Percentiles rank a stretch among this genome's conserved stretches.
Evolutionary conservation across 768 basidiomycete species (phyloP).

Genomic region (Tylopilus intermedius): DNA sequence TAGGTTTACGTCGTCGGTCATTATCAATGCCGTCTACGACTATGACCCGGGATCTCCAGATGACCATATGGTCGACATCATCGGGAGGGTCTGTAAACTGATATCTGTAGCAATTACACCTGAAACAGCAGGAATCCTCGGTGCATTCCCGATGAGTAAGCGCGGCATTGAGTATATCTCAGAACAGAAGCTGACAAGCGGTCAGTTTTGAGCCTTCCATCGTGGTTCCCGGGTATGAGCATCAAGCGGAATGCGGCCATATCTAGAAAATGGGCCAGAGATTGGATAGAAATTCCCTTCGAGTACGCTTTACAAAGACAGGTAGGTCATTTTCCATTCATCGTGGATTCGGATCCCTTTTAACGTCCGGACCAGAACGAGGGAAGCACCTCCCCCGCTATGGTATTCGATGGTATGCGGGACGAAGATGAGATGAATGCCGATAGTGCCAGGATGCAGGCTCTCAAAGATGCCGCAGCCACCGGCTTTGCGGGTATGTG

Average conservation of each 20-base stretch:
- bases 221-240: conserved; percentile 18
- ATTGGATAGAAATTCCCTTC: conserved; percentile 25
- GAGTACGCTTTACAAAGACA: conserved; percentile 24
- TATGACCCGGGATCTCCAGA: conserved; percentile 15
- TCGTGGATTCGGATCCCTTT: neutral
- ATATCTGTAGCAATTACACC: neutral
- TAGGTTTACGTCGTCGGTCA: conserved; percentile 25
- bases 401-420: conserved; percentile 17
- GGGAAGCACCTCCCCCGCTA: conserved; percentile 9
- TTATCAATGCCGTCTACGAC: conserved; percentile 15
- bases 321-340: conserved; percentile 13
- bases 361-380: conserved; percentile 1
- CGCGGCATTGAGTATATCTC: neutral
- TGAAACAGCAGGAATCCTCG: conserved; percentile 11
- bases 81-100: conserved; percentile 10
- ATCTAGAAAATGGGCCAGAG: conserved; percentile 2
- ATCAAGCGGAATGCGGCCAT: conserved; percentile 11
- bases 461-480: conserved; percentile 15
- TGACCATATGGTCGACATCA: conserved; percentile 10
- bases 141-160: conserved; percentile 15
- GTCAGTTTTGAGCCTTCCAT: conserved; percentile 15
- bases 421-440: neutral
- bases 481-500: conserved; percentile 13
- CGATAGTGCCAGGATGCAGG: neutral
- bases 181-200: neutral